Evolutionary conservation across 1,139 yeast species (phyloP), one percentile per base, ranked within the genome.

Genomic region (Blastobotrys malaysiensis): DNA sequence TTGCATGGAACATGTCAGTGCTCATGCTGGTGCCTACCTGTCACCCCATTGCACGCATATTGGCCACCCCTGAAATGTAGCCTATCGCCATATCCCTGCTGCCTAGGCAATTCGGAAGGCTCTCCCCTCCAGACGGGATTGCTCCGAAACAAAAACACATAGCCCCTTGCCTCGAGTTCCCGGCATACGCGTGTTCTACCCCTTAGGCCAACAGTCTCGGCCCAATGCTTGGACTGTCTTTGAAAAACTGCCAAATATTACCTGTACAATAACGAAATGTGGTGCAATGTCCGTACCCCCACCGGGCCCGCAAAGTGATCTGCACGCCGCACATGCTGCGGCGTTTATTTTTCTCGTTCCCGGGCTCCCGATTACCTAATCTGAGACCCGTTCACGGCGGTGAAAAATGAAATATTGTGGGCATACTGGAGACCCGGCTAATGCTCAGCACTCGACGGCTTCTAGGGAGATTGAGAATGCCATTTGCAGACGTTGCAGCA

Each of bases 401-500:
- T 31, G 39, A 31, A 31, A 31, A 31, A n/a, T 31, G 5, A 3
- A 31, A 13, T 13, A 5, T 9, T 26, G 11, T 26, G 31, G 31
- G 31, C 31, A 22, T n/a, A n/a, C n/a, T n/a, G 13, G 36, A 11
- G 36, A 13, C 36, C 36, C 11, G 5, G 14, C 39, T 13, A 31
- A 31, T 31, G 39, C 39, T 31, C 11, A 7, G 16, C 39, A 31
- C 7, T 13, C 39, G 39, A 31, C 39, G 39, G 39, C 39, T 31
- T 31, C 39, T 31, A 31, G 11, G 16, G 6, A 31, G 39, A 31
- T 14, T n/a, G 14, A 31, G 16, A 16, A 31, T 31, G 39, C 39
- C 39, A 16, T 31, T 31, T 31, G 39, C 39, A 11, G 39, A 31
- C 16, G n/a, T 31, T 31, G 39, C 39, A 31, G 88, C 90, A 61